Evolutionary conservation across 306 rosid species (phyloP).

Genomic region (Cercis canadensis): DNA sequence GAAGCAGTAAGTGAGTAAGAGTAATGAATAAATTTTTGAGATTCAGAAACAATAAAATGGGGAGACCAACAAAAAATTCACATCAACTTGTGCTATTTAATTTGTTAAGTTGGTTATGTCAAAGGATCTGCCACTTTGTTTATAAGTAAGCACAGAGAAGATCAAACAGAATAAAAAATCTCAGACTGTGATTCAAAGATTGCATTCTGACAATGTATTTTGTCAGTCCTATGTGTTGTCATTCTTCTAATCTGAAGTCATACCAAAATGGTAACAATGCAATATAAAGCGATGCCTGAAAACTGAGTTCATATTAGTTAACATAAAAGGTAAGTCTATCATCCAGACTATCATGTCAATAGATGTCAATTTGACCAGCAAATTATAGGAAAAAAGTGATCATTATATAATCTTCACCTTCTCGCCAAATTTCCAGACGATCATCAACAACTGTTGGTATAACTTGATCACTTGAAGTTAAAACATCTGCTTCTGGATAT

Average conservation of each 20-base stretch:
- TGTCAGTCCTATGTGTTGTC: not conserved
- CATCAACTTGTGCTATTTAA: slow-evolving; percentile 1
- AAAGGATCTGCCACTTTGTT: too few species aligned
- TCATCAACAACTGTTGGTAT: slow-evolving; percentile 90
- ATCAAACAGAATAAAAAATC: slow-evolving; percentile 4
- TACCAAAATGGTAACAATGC: slow-evolving; percentile 22
- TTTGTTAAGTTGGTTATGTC: too few species aligned
- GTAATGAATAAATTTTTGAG: not conserved
- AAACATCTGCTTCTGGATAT: slow-evolving; percentile 89
- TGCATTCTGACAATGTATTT: slow-evolving; percentile 13
- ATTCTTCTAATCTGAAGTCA: slow-evolving; percentile 28
- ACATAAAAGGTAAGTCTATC: slow-evolving; percentile 16
- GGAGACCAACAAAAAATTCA: not conserved
- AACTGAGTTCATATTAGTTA: not conserved
- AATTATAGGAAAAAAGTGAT: slow-evolving; percentile 3
- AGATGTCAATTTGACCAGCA: too few species aligned
- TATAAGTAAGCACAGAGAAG: slow-evolving; percentile 3
- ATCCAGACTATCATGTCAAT: too few species aligned
- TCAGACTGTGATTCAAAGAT: slow-evolving; percentile 9
- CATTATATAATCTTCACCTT: slow-evolving; percentile 61
- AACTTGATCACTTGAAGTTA: slow-evolving; percentile 96
- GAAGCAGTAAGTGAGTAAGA: not conserved
- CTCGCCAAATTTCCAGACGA: slow-evolving; percentile 79
- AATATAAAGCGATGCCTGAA: slow-evolving; percentile 10
- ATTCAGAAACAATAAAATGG: not conserved